These are phyloP conservation scores for Ailanthus altissimus DNA, from an alignment of 345 rosid genomes.

Conservation along the genomic window DNA sequence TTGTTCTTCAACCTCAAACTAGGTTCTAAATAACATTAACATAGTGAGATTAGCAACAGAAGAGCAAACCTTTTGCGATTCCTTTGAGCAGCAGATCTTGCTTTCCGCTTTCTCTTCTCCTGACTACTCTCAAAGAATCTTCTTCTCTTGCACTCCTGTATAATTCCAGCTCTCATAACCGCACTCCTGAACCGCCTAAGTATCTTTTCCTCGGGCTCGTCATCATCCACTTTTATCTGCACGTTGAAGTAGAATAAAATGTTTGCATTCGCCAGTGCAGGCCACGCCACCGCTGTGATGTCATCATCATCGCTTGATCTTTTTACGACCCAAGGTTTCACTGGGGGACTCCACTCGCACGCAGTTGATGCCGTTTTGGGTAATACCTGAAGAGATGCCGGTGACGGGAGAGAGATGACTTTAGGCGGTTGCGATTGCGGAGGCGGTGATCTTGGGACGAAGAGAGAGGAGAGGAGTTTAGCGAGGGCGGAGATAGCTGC, in stretches of 20 bases:
- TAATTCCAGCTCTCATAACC: constrained; percentile 37
- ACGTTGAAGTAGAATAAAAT: constrained; percentile 35
- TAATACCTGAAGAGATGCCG: background rate
- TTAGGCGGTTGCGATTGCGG: too few relatives aligned
- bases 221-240: constrained; percentile 32
- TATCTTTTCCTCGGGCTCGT: constrained; percentile 40
- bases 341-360: background rate
- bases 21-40: too few relatives aligned
- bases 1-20: background rate
- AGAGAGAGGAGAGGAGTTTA: background rate
- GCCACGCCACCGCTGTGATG: constrained; percentile 22
- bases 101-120: constrained; percentile 35
- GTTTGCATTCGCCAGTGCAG: constrained; percentile 38
- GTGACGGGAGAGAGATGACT: background rate
- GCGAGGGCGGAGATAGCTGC: background rate
- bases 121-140: constrained; percentile 35
- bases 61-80: constrained; percentile 28
- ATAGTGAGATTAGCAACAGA: background rate
- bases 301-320: background rate
- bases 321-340: background rate
- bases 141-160: constrained; percentile 34
- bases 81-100: constrained; percentile 33
- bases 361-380: background rate
- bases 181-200: constrained; percentile 35
- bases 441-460: background rate